A percentile compares a stretch with the other conserved stretches of the same genome.
Evolutionary conservation across 192 early-diverging fungal species (phyloP).

Genomic region (Coemansia sp.): DNA sequence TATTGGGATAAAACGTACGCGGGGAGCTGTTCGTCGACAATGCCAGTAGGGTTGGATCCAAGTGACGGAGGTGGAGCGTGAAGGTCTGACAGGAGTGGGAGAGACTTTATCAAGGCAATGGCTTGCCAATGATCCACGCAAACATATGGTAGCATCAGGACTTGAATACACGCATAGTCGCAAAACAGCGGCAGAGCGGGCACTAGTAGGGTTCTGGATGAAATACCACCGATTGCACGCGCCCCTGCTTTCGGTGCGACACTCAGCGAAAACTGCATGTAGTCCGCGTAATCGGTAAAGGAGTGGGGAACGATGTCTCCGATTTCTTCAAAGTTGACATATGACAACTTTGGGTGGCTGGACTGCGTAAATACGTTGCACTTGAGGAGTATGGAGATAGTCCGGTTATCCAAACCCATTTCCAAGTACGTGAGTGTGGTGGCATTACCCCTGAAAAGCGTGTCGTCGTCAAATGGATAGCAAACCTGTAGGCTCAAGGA

Average conservation of each 20-base stretch:
- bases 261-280: neutral
- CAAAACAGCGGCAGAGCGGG: neutral
- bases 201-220: no score
- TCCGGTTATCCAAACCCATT: neutral
- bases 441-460: neutral
- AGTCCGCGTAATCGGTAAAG: neutral
- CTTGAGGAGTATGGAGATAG: neutral
- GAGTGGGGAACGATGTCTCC: neutral
- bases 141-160: neutral
- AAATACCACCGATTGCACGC: no score
- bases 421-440: neutral
- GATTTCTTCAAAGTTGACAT: neutral
- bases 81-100: neutral
- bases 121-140: neutral
- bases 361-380: neutral
- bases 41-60: neutral
- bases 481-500: neutral
- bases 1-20: neutral
- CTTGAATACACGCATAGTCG: neutral
- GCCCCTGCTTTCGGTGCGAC: no score
- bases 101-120: neutral
- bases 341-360: neutral
- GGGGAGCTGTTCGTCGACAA: neutral
- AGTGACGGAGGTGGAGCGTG: neutral
- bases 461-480: constrained; percentile 4